Base-by-base conservation (phyloP, 129 eudicot species). In the Flaveria bidentis region DNA sequence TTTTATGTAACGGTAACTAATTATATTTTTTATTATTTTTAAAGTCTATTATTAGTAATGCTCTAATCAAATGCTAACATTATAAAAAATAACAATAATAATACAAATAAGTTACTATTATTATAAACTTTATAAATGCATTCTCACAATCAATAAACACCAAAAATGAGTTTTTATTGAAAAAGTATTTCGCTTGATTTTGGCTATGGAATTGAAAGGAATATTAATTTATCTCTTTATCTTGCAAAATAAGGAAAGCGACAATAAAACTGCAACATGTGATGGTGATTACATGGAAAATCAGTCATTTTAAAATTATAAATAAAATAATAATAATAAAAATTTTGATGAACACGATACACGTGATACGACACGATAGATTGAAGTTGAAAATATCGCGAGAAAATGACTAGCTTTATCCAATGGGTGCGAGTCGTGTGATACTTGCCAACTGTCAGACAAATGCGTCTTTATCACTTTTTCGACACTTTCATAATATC, bases 401-500 rank as follows among this genome's bases (percentile, higher is more conserved):
- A 23, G 57, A 50, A 58, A 62, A 79, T 13, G 16, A 49, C 52
- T 1, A 15, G 42, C 67, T 79, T 79, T 79, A 71, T 79, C 73
- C 71, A 36, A 52, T 79, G 30, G 77, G 82, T 79, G 78, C 82
- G 83, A 79, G 83, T 72, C 83, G 83, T 79, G 83, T 79, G 83
- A 79, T 79, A 62, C 66, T 79, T 73, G 73, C 83, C 83, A 79
- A 79, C 83, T 79, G 78, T 72, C 83, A 72, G 67, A 79, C 58
- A 79, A 72, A 72, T 52, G 78, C 41, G 73, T 79, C 83, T 72
- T 51, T 61, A 39, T 71, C 78, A 63, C 82, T 79, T 71, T 78
- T 71, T 71, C 77, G 50, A 79, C 64, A 69, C 82, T 75, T 71
- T 55, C 72, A 75, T 23, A 20, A 45, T 60, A 44, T 46, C 28